Evolutionary conservation across 495 filamentous ascomycete species (phyloP).

Genomic region (Neurospora sp.): DNA sequence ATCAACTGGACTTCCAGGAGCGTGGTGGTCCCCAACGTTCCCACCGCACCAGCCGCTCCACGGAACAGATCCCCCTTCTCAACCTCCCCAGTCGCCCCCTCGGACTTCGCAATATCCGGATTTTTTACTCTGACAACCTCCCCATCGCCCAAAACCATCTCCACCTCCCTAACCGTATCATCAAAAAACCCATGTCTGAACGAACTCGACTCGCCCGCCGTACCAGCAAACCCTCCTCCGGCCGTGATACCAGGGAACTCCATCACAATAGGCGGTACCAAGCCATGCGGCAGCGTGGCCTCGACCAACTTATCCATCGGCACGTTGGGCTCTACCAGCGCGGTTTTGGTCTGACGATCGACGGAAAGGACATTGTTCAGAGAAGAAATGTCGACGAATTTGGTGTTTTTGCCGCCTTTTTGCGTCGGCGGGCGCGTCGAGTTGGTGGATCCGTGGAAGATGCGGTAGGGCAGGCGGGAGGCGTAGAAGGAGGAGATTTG

Average conservation of each 20-base stretch:
- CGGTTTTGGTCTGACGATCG: conserved; percentile 26
- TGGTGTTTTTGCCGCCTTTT: conserved; percentile 4
- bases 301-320: conserved; percentile 53
- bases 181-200: conserved; percentile 54
- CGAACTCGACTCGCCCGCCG: conserved; percentile 48
- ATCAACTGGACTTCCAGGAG: conserved; percentile 45
- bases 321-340: conserved; percentile 55
- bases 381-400: conserved; percentile 32
- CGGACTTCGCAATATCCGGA: conserved; percentile 4
- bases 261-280: conserved; percentile 47
- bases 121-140: conserved; percentile 27
- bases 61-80: conserved; percentile 41
- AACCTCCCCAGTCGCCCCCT: neutral
- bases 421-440: conserved; percentile 52
- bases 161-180: conserved; percentile 41
- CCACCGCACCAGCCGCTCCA: conserved; percentile 47
- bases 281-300: conserved; percentile 42
- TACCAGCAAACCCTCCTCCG: conserved; percentile 53
- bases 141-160: conserved; percentile 49
- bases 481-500: conserved; percentile 1
- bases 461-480: conserved; percentile 46
- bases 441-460: conserved; percentile 71
- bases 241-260: conserved; percentile 57
- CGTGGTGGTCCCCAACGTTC: conserved; percentile 47
- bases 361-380: conserved; percentile 31